A percentile compares a stretch with the other conserved stretches of the same genome.
phyloP scores from a whole-genome alignment of 2,329 filamentous ascomycete species.

The Alternaria dauci region DNA sequence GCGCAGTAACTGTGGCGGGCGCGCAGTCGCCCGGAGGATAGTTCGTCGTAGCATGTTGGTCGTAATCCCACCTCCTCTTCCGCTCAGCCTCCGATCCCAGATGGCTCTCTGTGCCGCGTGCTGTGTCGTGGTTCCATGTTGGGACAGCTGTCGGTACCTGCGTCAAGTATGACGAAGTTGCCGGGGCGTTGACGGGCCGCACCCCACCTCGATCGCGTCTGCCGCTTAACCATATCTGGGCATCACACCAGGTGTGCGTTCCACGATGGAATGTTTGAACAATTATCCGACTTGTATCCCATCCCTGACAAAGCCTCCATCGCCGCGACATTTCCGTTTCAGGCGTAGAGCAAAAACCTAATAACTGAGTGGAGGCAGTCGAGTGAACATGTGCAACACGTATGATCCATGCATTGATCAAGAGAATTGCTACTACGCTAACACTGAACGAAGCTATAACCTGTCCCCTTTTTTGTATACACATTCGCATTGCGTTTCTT shows the following conservation, averaged over 20 bases:
- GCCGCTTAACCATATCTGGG: not conserved
- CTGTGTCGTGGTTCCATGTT: slow-evolving; percentile 7
- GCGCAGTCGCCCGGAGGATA: slow-evolving; percentile 8
- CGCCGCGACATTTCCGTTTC: not conserved
- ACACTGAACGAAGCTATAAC: not conserved
- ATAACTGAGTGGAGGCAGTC: not conserved
- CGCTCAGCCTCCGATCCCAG: slow-evolving; percentile 6
- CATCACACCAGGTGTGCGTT: not conserved
- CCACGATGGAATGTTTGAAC: not conserved
- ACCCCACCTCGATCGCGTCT: slow-evolving; percentile 9
- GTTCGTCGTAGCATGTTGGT: slow-evolving; percentile 22
- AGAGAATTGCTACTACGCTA: not conserved
- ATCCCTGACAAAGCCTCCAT: not conserved
- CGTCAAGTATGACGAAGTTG: slow-evolving; percentile 14
- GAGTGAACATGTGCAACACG: not conserved
- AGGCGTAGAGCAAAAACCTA: not conserved
- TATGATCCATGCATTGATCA: not conserved
- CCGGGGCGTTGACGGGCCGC: slow-evolving; percentile 18
- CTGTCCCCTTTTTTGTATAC: not conserved
- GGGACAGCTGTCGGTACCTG: not conserved
- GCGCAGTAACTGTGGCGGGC: slow-evolving; percentile 6
- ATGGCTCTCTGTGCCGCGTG: not conserved
- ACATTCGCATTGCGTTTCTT: not conserved
- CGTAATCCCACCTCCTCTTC: slow-evolving; percentile 5
- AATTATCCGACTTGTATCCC: not conserved